A percentile compares a stretch with the other conserved stretches of the same genome.
These are phyloP conservation scores for Magnusiomyces suaveolens DNA, from an alignment of 1,139 yeast species.

Conservation along the genomic window DNA sequence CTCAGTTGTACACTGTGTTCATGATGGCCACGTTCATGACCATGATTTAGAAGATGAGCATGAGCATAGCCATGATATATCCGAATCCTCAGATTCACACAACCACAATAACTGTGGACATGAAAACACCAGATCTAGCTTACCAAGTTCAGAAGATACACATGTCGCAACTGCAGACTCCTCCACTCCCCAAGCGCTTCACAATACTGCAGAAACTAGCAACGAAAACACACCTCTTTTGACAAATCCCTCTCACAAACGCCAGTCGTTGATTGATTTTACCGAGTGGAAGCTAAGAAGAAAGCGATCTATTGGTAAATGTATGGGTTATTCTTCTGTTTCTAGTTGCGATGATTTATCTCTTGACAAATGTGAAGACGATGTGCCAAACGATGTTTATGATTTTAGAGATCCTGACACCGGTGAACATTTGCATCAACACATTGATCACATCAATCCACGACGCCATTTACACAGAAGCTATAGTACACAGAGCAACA, in stretches of 20 bases:
- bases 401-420: slow-evolving; percentile 14
- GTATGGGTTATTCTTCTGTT: slow-evolving; percentile 48
- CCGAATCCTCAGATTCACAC: slow-evolving; percentile 14
- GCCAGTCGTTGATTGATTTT: slow-evolving; percentile 23
- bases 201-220: not conserved
- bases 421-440: slow-evolving; percentile 11
- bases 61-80: slow-evolving; percentile 13
- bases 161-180: too few relatives aligned
- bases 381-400: slow-evolving; percentile 18
- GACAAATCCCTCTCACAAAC: slow-evolving; percentile 35
- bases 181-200: slow-evolving; percentile 3
- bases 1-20: slow-evolving; percentile 80
- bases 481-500: not conserved
- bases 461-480: not conserved
- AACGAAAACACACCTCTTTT: slow-evolving; percentile 11
- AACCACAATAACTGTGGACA: not conserved
- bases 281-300: slow-evolving; percentile 24
- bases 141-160: not conserved
- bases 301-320: slow-evolving; percentile 37
- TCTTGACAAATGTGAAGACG: slow-evolving; percentile 9
- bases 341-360: slow-evolving; percentile 14
- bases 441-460: slow-evolving; percentile 1
- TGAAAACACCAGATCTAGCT: not conserved
- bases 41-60: slow-evolving; percentile 30
- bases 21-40: slow-evolving; percentile 30